Conservation (phyloP, 1,284 basidiomycete genomes). For the Ustilago esculenta region DNA sequence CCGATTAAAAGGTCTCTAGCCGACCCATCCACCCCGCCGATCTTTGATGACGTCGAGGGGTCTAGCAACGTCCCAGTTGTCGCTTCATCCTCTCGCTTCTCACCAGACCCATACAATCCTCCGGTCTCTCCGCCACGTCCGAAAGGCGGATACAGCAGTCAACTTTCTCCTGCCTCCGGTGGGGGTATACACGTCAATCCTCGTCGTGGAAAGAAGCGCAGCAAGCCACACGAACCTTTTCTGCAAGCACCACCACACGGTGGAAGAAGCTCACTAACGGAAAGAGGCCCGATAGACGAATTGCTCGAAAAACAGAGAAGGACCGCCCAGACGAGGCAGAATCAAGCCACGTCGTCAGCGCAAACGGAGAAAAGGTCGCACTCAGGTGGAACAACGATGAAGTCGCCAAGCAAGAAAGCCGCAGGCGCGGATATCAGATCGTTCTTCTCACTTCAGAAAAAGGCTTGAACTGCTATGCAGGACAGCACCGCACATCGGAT, state of each 20-base stretch:
- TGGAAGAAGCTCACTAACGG: conserved; percentile 13
- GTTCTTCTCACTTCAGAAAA: conserved; percentile 35
- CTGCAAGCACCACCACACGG: conserved; percentile 32
- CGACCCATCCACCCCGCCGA: not conserved
- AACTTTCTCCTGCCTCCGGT: conserved; percentile 25
- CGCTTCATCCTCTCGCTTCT: conserved; percentile 31
- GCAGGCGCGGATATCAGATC: conserved; percentile 28
- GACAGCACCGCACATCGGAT: too few relatives aligned
- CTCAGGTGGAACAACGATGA: not conserved
- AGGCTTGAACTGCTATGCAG: too few relatives aligned
- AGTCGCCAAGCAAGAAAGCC: not conserved
- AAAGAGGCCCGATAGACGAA: conserved; percentile 19
- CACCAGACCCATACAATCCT: conserved; percentile 54
- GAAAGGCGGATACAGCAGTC: conserved; percentile 39
- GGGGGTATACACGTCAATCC: conserved; percentile 40
- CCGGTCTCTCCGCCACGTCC: conserved; percentile 47
- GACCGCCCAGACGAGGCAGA: not conserved
- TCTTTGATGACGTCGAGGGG: not conserved
- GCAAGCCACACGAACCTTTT: conserved; percentile 33
- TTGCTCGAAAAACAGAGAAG: conserved; percentile 23
- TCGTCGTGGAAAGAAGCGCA: conserved; percentile 12
- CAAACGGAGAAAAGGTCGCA: too few relatives aligned
- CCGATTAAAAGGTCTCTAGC: conserved; percentile 2
- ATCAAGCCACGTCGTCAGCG: conserved; percentile 12
- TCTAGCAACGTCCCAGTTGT: too few relatives aligned